A percentile compares a stretch with the other conserved stretches of the same genome.
Conservation (phyloP, 257 asterid species). For the Gardenia jasminoides region DNA sequence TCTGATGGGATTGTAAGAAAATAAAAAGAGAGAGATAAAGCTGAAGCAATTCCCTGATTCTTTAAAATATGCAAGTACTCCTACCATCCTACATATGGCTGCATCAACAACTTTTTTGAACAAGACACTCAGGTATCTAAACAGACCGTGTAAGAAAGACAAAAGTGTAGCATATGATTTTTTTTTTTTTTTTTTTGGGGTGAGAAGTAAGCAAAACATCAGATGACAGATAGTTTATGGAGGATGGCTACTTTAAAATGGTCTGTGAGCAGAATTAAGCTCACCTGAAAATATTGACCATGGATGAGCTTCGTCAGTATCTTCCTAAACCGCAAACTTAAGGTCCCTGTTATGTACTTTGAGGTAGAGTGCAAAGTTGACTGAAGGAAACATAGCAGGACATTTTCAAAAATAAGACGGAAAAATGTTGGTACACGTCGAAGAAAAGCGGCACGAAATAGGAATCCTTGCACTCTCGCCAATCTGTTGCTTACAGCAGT, state of each 20-base stretch:
- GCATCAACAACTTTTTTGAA: not conserved
- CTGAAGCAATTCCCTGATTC: not conserved
- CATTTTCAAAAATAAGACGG: constrained; percentile 89
- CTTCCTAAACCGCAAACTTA: constrained; percentile 85
- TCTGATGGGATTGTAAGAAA: too few species aligned
- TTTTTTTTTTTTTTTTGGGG: not conserved
- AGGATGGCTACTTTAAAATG: not conserved
- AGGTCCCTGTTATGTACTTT: constrained; percentile 86
- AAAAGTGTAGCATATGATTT: not conserved
- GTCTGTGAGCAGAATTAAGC: not conserved
- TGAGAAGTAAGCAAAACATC: not conserved
- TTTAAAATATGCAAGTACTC: not conserved
- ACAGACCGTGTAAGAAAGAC: not conserved
- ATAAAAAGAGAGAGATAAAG: not conserved
- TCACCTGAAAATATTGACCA: constrained; percentile 91
- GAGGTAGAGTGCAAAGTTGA: constrained; percentile 90
- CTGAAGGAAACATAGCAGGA: constrained; percentile 81
- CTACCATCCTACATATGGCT: not conserved
- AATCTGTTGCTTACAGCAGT: constrained; percentile 94
- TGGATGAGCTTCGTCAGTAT: constrained; percentile 87
- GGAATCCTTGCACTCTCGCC: constrained; percentile 98
- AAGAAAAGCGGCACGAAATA: constrained; percentile 95
- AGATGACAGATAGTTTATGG: not conserved
- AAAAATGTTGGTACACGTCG: constrained; percentile 90
- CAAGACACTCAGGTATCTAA: not conserved